Percentiles rank a stretch among this genome's conserved stretches.
phyloP scores from a whole-genome alignment of 495 filamentous ascomycete genomes.

The Penicillium odoratum region DNA sequence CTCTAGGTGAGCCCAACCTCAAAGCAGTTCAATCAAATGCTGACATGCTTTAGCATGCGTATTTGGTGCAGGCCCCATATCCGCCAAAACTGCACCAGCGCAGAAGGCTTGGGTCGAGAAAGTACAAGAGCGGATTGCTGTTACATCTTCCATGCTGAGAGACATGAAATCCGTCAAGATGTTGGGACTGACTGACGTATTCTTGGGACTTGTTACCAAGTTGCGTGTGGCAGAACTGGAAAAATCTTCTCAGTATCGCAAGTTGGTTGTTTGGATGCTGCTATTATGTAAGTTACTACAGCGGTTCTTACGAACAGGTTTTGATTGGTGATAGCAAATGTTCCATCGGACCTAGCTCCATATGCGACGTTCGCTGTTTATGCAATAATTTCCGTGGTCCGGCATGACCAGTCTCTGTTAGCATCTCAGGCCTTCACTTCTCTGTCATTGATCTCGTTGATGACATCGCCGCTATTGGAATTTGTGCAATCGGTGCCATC shows the following conservation, averaged over 20 bases:
- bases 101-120: background rate
- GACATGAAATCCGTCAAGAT: background rate
- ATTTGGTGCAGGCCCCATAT: background rate
- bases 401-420: conserved; percentile 36
- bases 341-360: conserved; percentile 27
- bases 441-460: conserved; percentile 30
- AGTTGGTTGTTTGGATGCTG: background rate
- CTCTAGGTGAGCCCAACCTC: background rate
- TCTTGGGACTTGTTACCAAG: background rate
- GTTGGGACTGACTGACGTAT: background rate
- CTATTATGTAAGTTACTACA: background rate
- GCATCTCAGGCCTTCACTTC: conserved; percentile 37
- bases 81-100: background rate
- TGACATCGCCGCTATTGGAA: conserved; percentile 21
- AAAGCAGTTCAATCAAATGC: background rate
- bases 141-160: background rate
- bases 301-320: background rate
- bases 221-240: background rate
- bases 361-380: conserved; percentile 42
- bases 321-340: conserved; percentile 10
- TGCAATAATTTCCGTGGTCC: conserved; percentile 42
- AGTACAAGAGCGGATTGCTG: background rate
- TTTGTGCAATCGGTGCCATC: background rate
- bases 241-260: background rate
- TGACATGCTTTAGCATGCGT: background rate